phyloP scores from a whole-genome alignment of 139 green algal genomes.

The Tetradesmus lagerheimii region DNA sequence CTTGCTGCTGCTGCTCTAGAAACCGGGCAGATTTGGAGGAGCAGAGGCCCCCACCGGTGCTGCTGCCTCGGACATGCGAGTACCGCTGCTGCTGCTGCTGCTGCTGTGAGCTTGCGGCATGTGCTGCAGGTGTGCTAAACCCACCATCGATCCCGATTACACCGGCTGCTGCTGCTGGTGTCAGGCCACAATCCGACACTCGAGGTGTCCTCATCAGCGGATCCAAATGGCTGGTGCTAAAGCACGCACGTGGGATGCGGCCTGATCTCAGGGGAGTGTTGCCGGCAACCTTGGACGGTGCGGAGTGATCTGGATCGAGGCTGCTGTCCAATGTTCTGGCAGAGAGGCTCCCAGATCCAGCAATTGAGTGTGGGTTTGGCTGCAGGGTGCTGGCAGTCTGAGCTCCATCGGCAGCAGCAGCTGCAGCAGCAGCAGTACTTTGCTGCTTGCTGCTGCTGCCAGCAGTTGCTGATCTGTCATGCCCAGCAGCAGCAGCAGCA shows the following conservation, averaged over 20 bases:
- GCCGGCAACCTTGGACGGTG: too few species aligned
- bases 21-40: background rate
- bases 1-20: background rate
- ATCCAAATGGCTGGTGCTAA: slow-evolving; percentile 12
- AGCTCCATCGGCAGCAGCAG: background rate
- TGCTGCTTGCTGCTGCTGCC: background rate
- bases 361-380: background rate
- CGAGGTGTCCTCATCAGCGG: background rate
- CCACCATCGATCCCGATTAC: too few species aligned
- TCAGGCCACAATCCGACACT: background rate
- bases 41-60: background rate
- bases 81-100: background rate
- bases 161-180: background rate
- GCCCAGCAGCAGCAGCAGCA: background rate
- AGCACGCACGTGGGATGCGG: background rate
- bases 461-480: background rate
- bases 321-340: background rate
- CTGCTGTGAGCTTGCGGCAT: background rate
- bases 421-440: background rate
- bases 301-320: too few species aligned
- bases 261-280: background rate
- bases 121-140: background rate
- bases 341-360: background rate
- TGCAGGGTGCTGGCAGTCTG: too few species aligned
- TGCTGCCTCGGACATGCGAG: background rate